Evolutionary conservation across 768 basidiomycete species (phyloP), one percentile per base, ranked within the genome.

Genomic region (Filobasidium wieringae): DNA sequence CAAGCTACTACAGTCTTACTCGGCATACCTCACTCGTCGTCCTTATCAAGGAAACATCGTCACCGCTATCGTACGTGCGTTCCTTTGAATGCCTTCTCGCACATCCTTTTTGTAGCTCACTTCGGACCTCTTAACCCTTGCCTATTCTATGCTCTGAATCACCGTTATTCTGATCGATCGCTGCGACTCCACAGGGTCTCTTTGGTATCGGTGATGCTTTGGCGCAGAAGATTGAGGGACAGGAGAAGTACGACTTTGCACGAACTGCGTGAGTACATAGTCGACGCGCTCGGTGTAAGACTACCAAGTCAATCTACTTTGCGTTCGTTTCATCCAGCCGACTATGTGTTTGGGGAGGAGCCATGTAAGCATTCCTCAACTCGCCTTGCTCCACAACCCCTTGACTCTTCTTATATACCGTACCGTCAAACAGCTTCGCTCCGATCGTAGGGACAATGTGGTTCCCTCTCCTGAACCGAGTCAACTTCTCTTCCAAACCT

Each of bases 401-500:
- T 76, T 53, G 77, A 83, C 30, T 84, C 86, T 1, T 80, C 81
- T 9, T 77, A 85, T 31, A 70, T 86, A 32, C 78, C 80, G 2
- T 81, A 84, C 2, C 24, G 33, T 9, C 33, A 26, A 2, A 0
- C 50, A 72, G 92, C 54, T 89, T 92, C 72, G 88, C 86, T 2
- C 88, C 90, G 3, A 77, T 80, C 14, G 78, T 91, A 69, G 87
- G 87, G 1, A 84, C 22, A 2, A 6, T 81, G 59, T 92, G 89
- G 88, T 88, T 86, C 65, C 57, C 62, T 40, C 60, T 54, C 29
- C 19, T 60, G 29, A 55, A 45, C 55, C n/a, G 34, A 9, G 51
- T 60, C 27, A 56, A 55, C 34, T 41, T 60, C 19, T 22, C 31
- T 17, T 51, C 17, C 24, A 49, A 56, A 24, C 45, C 59, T 3